Evolutionary conservation across 2,329 filamentous ascomycete genomes (phyloP), one percentile per base, ranked within the genome.

Genomic region (Fusarium sp.): DNA sequence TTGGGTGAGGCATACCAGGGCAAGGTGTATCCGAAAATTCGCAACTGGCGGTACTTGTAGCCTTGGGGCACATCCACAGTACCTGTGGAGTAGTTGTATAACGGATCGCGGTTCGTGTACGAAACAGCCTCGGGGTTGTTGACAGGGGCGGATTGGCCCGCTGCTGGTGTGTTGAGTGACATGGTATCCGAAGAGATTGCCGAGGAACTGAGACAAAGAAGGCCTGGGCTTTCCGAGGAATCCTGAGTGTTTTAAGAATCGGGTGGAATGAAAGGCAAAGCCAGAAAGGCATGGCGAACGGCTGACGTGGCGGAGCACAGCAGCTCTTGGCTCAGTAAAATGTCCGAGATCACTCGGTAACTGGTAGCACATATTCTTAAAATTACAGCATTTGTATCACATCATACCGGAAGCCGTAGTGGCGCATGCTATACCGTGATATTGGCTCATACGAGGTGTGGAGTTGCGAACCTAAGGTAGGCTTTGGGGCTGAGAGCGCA

Each of bases 1-100:
- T 87, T 86, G 2, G 91, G 91, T 54, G 91, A 92, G 14, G 91
- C 91, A 77, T 90, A 94, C 84, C 89, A 92, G 7, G 71, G 69
- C 0, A 72, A 9, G 0, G 15, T 51, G 5, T 39, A 39, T 5
- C 71, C 71, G 7, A 72, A 65, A 4, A 73, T 8, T 10, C 39
- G 30, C 8, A 67, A 57, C 11, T 60, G 71, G 0, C 65, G 71
- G 24, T 73, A 73, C 32, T 62, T 73, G 60, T 56, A 72, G 3
- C 55, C 59, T 2, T 8, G 57, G 4, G 71, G 71, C 4, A 73
- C 35, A 20, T 67, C 54, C 0, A 64, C 48, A 8, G 20, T 19
- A 7, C 62, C 60, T 3, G 62, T 68, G 2, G 67, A 70, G 10
- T 70, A 45, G 28, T 70, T 62, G 22, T 59, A 70, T 10, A 70